Percentiles rank a stretch among this genome's conserved stretches.
These are phyloP conservation scores for Cercospora sojina DNA, from an alignment of 2,329 filamentous ascomycete species.

Conservation along the genomic window DNA sequence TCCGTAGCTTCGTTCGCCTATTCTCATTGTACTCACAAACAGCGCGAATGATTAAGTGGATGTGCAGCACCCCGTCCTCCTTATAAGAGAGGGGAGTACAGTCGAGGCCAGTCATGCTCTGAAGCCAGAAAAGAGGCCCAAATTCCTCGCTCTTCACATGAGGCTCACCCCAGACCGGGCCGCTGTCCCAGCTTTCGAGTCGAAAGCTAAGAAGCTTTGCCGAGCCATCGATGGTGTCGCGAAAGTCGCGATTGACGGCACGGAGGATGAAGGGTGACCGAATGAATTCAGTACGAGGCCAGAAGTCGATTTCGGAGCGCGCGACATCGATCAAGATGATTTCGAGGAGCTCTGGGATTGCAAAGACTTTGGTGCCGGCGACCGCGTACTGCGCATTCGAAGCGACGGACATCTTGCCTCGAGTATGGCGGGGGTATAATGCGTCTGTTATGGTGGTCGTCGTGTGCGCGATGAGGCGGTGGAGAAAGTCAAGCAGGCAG, in stretches of 20 bases:
- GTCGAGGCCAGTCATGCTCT: not conserved
- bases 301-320: not conserved
- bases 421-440: not conserved
- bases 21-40: not conserved
- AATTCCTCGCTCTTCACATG: not conserved
- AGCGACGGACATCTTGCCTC: not conserved
- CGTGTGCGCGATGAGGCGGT: not conserved
- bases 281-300: not conserved
- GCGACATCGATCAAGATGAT: not conserved
- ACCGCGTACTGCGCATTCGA: not conserved
- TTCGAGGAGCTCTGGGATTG: not conserved
- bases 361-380: not conserved
- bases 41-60: not conserved
- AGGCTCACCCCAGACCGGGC: no score
- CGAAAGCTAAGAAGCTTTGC: not conserved
- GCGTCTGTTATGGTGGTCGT: not conserved
- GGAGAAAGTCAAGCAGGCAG: not conserved
- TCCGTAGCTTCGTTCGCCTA: not conserved
- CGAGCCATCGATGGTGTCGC: not conserved
- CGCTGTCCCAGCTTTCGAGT: not conserved
- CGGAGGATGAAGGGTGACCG: not conserved
- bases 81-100: not conserved
- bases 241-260: not conserved
- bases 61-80: not conserved
- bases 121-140: not conserved